phyloP scores from a whole-genome alignment of 2,329 filamentous ascomycete species.

The Fusarium marasasianum region DNA sequence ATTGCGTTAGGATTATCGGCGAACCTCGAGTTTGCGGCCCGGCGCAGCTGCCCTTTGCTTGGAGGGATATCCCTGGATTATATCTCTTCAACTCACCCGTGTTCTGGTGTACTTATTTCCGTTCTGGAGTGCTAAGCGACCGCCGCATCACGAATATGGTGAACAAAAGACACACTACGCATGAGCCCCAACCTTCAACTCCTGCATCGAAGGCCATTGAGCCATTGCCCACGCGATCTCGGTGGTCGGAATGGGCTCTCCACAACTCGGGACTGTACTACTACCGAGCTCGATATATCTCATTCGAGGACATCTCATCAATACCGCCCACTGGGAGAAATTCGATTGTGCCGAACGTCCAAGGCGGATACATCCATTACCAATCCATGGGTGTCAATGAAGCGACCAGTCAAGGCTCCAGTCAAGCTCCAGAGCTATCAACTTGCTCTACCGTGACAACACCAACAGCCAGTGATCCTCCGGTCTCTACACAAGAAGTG shows the following conservation, averaged over 20 bases:
- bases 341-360: constrained; percentile 27
- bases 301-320: constrained; percentile 20
- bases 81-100: constrained; percentile 17
- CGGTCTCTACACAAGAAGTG: not conserved
- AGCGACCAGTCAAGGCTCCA: not conserved
- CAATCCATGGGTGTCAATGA: constrained; percentile 32
- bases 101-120: not conserved
- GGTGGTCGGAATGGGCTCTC: constrained; percentile 35
- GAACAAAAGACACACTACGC: not conserved
- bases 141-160: constrained; percentile 4
- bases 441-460: constrained; percentile 16
- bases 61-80: constrained; percentile 12
- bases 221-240: not conserved
- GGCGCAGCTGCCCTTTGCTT: not conserved
- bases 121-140: not conserved
- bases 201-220: constrained; percentile 1
- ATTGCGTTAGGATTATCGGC: constrained; percentile 1
- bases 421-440: constrained; percentile 11
- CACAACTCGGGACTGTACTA: constrained; percentile 27
- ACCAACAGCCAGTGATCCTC: not conserved
- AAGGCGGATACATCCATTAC: constrained; percentile 38
- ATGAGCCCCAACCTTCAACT: constrained; percentile 2
- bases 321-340: constrained; percentile 31
- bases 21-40: constrained; percentile 12
- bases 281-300: constrained; percentile 37